Base-by-base conservation (phyloP, 2,329 filamentous ascomycete species). In the Dothidotthia symphoricarpi region DNA sequence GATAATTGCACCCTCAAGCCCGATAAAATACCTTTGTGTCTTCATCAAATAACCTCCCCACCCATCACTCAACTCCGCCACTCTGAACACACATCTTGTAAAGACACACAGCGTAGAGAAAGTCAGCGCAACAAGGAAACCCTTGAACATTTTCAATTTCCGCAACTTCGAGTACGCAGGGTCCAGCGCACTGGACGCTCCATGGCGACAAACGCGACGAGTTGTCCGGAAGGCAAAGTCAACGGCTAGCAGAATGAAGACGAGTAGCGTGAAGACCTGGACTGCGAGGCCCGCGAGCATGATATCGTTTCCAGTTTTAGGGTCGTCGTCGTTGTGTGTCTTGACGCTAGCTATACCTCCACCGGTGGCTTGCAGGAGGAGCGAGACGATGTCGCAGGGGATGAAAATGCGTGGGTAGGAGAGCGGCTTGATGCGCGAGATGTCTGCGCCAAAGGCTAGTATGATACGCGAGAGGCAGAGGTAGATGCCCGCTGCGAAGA, bases 401-500 rank as follows among this genome's bases (percentile, higher is more conserved):
- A 77, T 72, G 58, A 77, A 77, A 35, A 77, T 69, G 45, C 68
- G 71, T 3, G 73, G 71, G 46, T 76, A 76, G 1, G 70, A 63
- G 4, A 51, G 56, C 0, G 75, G 71, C 16, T 57, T 61, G 41
- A 75, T 63, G 46, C 68, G 68, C 6, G 70, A 73, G 43, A 69
- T 64, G 28, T 64, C 45, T 9, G 56, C 38, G 24, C 60, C 69
- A 47, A 70, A 69, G 34, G 60, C 66, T 25, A 58, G 50, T 39
- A 72, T 66, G 40, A 68, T 67, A 29, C 62, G 63, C 2, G 67
- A 67, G 19, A 84, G 71, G 19, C 78, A 82, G 36, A 85, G 75
- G 59, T 86, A 86, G 55, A 86, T 80, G 41, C 79, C 80, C 0
- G 82, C 82, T 17, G 78, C 73, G 53, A 76, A 73, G 60, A 78